phyloP scores from a whole-genome alignment of 208 protist species.

The Borovskyia barvae region DNA sequence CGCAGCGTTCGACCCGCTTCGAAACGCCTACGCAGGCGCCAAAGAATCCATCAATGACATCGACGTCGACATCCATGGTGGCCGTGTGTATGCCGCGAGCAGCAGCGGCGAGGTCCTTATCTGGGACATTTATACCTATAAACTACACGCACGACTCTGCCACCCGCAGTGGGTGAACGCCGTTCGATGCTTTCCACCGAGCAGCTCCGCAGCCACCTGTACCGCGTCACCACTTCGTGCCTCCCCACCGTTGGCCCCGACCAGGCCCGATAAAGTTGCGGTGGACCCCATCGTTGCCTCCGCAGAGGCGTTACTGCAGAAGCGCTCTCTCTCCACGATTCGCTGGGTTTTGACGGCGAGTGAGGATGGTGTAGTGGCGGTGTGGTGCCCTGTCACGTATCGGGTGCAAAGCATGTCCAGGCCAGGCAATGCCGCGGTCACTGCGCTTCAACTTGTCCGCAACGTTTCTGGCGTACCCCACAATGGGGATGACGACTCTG shows the following conservation, averaged over 20 bases:
- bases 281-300: too few relatives aligned
- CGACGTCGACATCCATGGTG: conserved; percentile 34
- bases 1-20: conserved; percentile 21
- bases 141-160: conserved; percentile 26
- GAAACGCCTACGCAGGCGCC: conserved; percentile 24
- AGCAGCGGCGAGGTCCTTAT: conserved; percentile 32
- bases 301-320: neutral
- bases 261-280: too few relatives aligned
- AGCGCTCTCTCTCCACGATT: too few relatives aligned
- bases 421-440: conserved; percentile 24
- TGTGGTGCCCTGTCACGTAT: conserved; percentile 42
- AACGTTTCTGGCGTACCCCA: neutral
- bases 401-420: conserved; percentile 19
- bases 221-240: neutral
- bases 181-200: conserved; percentile 39
- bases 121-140: conserved; percentile 31
- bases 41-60: conserved; percentile 33
- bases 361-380: conserved; percentile 38
- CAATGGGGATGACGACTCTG: neutral
- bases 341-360: conserved; percentile 33
- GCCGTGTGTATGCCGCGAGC: conserved; percentile 43
- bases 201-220: conserved; percentile 15
- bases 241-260: neutral
- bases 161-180: conserved; percentile 44
- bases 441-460: conserved; percentile 22